Base-by-base conservation (phyloP, 2,329 filamentous ascomycete genomes). In the Cadophora sp. region DNA sequence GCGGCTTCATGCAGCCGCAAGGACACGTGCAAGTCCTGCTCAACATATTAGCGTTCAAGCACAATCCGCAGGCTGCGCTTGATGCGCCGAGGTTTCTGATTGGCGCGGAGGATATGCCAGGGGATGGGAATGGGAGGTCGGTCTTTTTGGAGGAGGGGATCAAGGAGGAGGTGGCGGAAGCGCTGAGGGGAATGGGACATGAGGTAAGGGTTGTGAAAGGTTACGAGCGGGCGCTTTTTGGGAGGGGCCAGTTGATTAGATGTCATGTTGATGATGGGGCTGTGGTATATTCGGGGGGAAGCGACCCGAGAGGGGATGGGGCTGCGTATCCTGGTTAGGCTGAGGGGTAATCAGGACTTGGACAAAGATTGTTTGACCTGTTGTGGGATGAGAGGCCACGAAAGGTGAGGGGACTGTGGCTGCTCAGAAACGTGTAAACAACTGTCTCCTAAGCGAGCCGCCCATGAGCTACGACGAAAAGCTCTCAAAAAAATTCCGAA, bases 1-100 rank as follows among this genome's bases (percentile, higher is more conserved):
- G 96, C 63, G 95, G 94, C 2, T 98, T 97, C 81, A 98, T 98
- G 92, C 96, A 99, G 81, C 96, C 96, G 0, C 96, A 98, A 80
- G 96, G 95, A 26, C 96, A 98, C 69, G 90, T 98, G 0, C 96
- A 98, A 80, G 94, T 97, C 0, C 81, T 99, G 11, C 84, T 98
- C 1, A 97, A 97, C 73, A 94, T 97, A 86, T 81, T 97, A 0
- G 88, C 94, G 0, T 97, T 94, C 74, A 89, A 89, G 1, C 84
- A 93, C 64, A 91, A 90, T 71, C 94, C 94, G 0, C 96, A 99
- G 80, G 89, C 93, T 68, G 94, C 95, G 2, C 85, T 98, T 0
- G 96, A 99, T 77, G 91, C 95, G 3, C 95, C 96, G 19, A 85
- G 96, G n/a, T 86, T 98, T 72, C 97, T 94, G 75, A 92, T 98